Evolutionary conservation across 1,284 basidiomycete genomes (phyloP).

Genomic region (Puccinia horiana): DNA sequence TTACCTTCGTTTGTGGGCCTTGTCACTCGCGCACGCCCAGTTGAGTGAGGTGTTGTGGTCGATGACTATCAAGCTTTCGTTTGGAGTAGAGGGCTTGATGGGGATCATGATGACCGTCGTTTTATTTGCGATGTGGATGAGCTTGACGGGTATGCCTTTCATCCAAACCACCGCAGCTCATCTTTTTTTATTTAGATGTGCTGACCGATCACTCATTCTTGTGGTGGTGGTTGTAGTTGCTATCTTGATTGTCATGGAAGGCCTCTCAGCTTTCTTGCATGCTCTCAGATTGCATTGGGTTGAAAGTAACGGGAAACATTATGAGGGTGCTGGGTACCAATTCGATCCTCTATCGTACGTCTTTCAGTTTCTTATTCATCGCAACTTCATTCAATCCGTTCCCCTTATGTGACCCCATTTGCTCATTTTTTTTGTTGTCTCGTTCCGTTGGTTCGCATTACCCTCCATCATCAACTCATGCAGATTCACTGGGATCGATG

Average conservation of each 20-base stretch:
- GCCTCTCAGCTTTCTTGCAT: constrained; percentile 90
- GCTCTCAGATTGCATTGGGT: constrained; percentile 85
- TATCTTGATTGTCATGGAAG: constrained; percentile 60
- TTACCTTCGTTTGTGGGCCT: constrained; percentile 96
- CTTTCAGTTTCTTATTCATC: background rate
- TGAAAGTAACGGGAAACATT: constrained; percentile 95
- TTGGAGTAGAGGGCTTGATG: constrained; percentile 65
- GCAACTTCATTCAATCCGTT: background rate
- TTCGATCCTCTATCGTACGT: constrained; percentile 40
- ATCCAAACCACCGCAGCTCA: background rate
- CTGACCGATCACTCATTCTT: background rate
- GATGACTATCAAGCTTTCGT: constrained; percentile 72
- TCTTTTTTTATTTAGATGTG: background rate
- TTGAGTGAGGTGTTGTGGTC: constrained; percentile 89
- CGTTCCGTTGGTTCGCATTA: background rate
- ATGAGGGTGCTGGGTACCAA: constrained; percentile 77
- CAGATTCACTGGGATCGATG: constrained; percentile 40
- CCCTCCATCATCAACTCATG: background rate
- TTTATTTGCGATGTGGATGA: constrained; percentile 79
- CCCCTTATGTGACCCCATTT: background rate
- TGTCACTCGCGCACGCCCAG: constrained; percentile 96
- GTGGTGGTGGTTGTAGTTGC: constrained; percentile 28
- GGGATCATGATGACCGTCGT: constrained; percentile 67
- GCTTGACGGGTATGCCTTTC: constrained; percentile 63
- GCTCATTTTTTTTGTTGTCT: constrained; percentile 14